A percentile compares a stretch with the other conserved stretches of the same genome.
phyloP scores from a whole-genome alignment of 257 asterid genomes.

The Avicennia marina region DNA sequence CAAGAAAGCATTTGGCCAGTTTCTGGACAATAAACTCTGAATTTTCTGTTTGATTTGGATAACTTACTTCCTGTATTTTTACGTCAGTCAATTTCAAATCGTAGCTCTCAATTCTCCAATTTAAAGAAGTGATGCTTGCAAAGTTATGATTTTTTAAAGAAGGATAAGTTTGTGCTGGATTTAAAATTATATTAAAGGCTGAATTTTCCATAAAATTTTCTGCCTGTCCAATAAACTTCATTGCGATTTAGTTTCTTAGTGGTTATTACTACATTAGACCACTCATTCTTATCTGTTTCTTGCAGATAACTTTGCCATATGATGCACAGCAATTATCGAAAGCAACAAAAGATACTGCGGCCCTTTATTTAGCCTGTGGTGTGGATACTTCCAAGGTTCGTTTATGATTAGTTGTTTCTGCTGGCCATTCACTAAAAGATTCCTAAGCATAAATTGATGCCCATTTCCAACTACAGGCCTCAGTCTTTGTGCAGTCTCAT shows the following conservation, averaged over 20 bases:
- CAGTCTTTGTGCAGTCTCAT: constrained; percentile 98
- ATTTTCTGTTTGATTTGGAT: constrained; percentile 2
- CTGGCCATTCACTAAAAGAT: constrained; percentile 4
- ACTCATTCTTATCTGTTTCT: constrained; percentile 5
- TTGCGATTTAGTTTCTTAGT: background rate
- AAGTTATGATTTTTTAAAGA: background rate
- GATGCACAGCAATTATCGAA: constrained; percentile 68
- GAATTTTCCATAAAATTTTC: background rate
- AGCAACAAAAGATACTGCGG: constrained; percentile 92
- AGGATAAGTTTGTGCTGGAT: constrained; percentile 4
- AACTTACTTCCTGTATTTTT: background rate
- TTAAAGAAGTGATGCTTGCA: background rate
- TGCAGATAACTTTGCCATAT: constrained; percentile 86
- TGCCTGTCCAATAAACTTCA: constrained; percentile 2
- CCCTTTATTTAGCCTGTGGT: constrained; percentile 96
- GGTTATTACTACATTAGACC: constrained; percentile 2
- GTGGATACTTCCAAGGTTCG: constrained; percentile 85
- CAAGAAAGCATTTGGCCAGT: constrained; percentile 6
- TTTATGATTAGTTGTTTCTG: constrained; percentile 5
- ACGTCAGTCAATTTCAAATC: constrained; percentile 5
- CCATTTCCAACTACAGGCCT: constrained; percentile 55
- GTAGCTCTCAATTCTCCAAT: constrained; percentile 1
- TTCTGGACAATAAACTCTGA: background rate
- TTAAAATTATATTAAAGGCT: constrained; percentile 15
- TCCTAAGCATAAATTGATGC: constrained; percentile 10